Evolutionary conservation across 176 grass and related monocot species (phyloP), one percentile per base, ranked within the genome.

Genomic region (Dactylis glomerata): DNA sequence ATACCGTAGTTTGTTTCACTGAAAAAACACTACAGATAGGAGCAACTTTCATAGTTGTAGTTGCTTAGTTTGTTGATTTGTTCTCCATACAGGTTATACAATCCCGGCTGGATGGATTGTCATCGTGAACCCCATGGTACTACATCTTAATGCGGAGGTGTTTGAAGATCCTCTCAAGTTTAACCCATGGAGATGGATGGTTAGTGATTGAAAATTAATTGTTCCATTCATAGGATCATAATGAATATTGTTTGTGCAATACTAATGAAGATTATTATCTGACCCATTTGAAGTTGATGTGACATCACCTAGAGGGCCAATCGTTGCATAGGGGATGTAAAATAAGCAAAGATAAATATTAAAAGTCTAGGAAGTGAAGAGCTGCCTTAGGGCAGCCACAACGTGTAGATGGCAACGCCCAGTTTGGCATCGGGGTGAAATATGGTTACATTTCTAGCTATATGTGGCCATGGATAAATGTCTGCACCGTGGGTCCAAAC

Each of bases 121-220:
- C 75, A 77, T 77, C n/a, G 12, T 77, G 5, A 57, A 54, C 75
- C 75, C 51, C 51, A 77, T 77, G 75, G 51, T 51, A 38, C 9
- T 38, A 38, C 75, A 77, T 57, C 4, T 77, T 12, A 77, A 58
- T 17, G 20, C 20, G 0, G 44, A 77, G 8, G n/a, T 55, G 5
- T 77, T 55, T 3, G 28, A 51, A 57, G 26, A 56, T 38, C 30
- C 74, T 38, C 65, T 68, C 33, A 38, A 68, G 10, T 68, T 68
- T 38, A 68, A 68, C 34, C 65, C 65, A 38, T 68, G 65, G 65
- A 68, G 65, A 38, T 68, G 65, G 65, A 68, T 68, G 65, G 65
- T 68, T 40, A 68, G 65, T 68, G 4, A 68, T 2, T 31, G 33
- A 38, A 9, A 38, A 22, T 68, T n/a, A 38, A 38, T 12, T 0